phyloP scores from a whole-genome alignment of 2,329 filamentous ascomycete genomes.

The Microcera coccophila region DNA sequence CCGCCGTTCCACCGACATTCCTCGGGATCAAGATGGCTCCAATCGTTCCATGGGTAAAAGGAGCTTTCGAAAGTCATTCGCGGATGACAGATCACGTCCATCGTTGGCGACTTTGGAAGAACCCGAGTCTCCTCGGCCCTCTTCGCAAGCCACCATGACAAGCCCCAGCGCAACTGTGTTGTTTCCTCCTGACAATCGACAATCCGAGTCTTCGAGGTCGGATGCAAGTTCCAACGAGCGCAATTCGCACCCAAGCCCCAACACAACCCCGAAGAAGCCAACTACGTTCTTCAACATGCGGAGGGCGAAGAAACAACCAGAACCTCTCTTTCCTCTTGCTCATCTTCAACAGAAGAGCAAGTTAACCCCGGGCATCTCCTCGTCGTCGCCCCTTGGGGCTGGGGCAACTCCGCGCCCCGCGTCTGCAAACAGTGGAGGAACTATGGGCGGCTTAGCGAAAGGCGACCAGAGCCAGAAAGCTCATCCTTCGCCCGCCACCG shows the following conservation, averaged over 20 bases:
- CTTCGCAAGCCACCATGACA: slow-evolving; percentile 25
- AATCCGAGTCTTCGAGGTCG: slow-evolving; percentile 77
- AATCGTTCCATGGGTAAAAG: slow-evolving; percentile 15
- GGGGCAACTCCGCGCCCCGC: slow-evolving; percentile 33
- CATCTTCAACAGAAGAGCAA: slow-evolving; percentile 72
- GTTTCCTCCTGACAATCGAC: slow-evolving; percentile 43
- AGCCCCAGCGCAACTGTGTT: slow-evolving; percentile 42
- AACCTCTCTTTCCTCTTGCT: slow-evolving; percentile 77
- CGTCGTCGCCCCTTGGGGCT: slow-evolving; percentile 41
- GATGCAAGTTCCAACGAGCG: slow-evolving; percentile 74
- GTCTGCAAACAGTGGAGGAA: slow-evolving; percentile 32
- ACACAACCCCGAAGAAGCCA: slow-evolving; percentile 58
- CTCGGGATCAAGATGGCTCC: slow-evolving; percentile 28
- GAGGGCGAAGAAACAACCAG: slow-evolving; percentile 68
- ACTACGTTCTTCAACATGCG: slow-evolving; percentile 79
- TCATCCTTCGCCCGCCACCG: slow-evolving; percentile 43
- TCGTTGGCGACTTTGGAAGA: slow-evolving; percentile 52
- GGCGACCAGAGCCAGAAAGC: slow-evolving; percentile 16
- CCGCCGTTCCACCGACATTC: slow-evolving; percentile 49
- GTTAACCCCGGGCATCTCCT: slow-evolving; percentile 34
- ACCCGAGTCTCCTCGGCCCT: slow-evolving; percentile 36
- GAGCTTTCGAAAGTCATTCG: slow-evolving; percentile 42
- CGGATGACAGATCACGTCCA: slow-evolving; percentile 34
- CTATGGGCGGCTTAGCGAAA: slow-evolving; percentile 9
- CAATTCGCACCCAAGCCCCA: slow-evolving; percentile 55